Percentiles rank a stretch among this genome's conserved stretches.
phyloP scores from a whole-genome alignment of 495 filamentous ascomycete genomes.

The Chlorociboria aeruginascens region DNA sequence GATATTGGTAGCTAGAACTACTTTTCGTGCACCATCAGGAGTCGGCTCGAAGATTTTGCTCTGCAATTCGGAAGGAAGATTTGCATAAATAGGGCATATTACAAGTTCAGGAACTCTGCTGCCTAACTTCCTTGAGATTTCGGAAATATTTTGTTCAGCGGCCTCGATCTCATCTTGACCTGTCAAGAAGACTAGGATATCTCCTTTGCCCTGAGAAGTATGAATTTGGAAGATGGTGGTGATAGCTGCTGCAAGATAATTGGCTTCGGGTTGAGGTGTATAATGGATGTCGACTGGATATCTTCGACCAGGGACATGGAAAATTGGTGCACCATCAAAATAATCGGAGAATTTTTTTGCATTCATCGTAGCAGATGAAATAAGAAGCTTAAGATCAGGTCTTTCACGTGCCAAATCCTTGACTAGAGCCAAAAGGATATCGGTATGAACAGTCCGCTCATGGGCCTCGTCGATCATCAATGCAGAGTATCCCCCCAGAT shows the following conservation, averaged over 20 bases:
- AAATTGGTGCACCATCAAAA: slow-evolving; percentile 91
- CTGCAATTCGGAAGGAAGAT: slow-evolving; percentile 75
- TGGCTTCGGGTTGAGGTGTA: slow-evolving; percentile 83
- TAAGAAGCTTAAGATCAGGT: slow-evolving; percentile 82
- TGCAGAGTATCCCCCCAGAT: slow-evolving; percentile 71
- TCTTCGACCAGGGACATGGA: slow-evolving; percentile 85
- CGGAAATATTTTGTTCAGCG: slow-evolving; percentile 66
- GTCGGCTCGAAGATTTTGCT: slow-evolving; percentile 86
- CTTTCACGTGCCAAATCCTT: slow-evolving; percentile 84
- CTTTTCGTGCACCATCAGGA: slow-evolving; percentile 66
- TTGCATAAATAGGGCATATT: slow-evolving; percentile 81
- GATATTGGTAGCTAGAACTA: slow-evolving; percentile 83
- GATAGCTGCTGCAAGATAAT: slow-evolving; percentile 84
- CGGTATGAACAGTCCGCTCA: slow-evolving; percentile 83
- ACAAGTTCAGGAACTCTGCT: slow-evolving; percentile 77
- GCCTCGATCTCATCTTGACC: slow-evolving; percentile 87
- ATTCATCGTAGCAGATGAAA: slow-evolving; percentile 92
- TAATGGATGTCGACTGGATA: slow-evolving; percentile 92
- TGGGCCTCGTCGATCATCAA: slow-evolving; percentile 98
- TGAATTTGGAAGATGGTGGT: slow-evolving; percentile 97
- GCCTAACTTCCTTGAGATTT: slow-evolving; percentile 71
- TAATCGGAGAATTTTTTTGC: slow-evolving; percentile 87
- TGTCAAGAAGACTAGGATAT: slow-evolving; percentile 84
- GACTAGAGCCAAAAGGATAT: slow-evolving; percentile 80
- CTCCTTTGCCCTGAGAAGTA: slow-evolving; percentile 71